A percentile compares a stretch with the other conserved stretches of the same genome.
These are phyloP conservation scores for Lactuca saligna DNA, from an alignment of 129 eudicot genomes.

Conservation along the genomic window DNA sequence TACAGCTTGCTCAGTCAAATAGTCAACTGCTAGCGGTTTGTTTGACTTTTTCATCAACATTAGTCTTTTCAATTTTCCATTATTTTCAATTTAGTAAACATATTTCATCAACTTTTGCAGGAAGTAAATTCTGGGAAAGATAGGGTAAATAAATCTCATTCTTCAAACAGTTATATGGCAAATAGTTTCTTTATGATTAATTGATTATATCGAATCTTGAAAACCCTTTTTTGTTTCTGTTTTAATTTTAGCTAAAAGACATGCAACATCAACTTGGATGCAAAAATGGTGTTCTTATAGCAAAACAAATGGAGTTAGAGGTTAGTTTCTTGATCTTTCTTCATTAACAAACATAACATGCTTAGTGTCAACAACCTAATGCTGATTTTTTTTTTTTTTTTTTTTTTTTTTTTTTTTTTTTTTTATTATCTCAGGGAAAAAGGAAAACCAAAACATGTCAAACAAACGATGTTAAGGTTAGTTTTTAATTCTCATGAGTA, in stretches of 20 bases:
- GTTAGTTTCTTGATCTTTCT: constrained; percentile 32
- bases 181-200: not conserved
- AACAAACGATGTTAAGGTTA: constrained; percentile 39
- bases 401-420: too few species aligned
- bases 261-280: constrained; percentile 70
- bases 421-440: constrained; percentile 45
- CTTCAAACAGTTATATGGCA: not conserved
- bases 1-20: constrained; percentile 62
- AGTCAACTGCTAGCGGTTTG: constrained; percentile 63
- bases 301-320: constrained; percentile 46
- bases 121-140: constrained; percentile 64
- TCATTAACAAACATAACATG: not conserved
- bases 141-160: constrained; percentile 40
- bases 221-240: not conserved
- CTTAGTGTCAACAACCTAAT: too few species aligned
- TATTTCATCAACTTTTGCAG: constrained; percentile 32
- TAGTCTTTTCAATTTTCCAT: not conserved
- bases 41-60: constrained; percentile 14
- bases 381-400: too few species aligned
- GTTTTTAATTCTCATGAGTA: constrained; percentile 6
- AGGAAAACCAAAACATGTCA: constrained; percentile 28
- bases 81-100: constrained; percentile 1
- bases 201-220: not conserved
- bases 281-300: constrained; percentile 52
- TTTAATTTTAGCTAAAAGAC: constrained; percentile 43